phyloP scores from a whole-genome alignment of 441 rosid genomes.

The Bocquillonia castaneifolia region DNA sequence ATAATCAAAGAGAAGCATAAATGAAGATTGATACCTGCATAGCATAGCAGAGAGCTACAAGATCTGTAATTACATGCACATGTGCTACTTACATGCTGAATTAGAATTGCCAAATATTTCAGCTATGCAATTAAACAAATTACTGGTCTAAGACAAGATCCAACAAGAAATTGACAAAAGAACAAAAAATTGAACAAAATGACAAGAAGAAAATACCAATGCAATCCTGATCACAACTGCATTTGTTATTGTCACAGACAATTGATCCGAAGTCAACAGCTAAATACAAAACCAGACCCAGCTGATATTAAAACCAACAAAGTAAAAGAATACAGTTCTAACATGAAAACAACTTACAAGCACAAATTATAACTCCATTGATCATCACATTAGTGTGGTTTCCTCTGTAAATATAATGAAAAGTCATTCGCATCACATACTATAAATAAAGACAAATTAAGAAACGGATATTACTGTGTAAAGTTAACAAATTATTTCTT shows the following conservation, averaged over 20 bases:
- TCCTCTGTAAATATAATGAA: neutral
- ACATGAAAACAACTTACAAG: no score
- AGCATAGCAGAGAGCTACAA: neutral
- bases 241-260: no score
- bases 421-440: no score
- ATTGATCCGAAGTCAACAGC: no score
- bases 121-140: neutral
- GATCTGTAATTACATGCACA: neutral
- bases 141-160: neutral
- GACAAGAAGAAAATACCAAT: neutral
- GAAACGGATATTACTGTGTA: no score
- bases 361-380: no score
- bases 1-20: neutral
- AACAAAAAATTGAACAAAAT: neutral
- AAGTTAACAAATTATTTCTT: neutral
- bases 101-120: neutral
- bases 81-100: conserved; percentile 7
- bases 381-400: neutral
- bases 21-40: no score
- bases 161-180: neutral
- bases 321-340: no score
- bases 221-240: no score
- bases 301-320: no score
- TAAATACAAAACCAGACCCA: no score
- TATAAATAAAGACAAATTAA: no score